Evolutionary conservation across 2,329 filamentous ascomycete species (phyloP), one percentile per base, ranked within the genome.

Genomic region (Ceratocystis huliohia): DNA sequence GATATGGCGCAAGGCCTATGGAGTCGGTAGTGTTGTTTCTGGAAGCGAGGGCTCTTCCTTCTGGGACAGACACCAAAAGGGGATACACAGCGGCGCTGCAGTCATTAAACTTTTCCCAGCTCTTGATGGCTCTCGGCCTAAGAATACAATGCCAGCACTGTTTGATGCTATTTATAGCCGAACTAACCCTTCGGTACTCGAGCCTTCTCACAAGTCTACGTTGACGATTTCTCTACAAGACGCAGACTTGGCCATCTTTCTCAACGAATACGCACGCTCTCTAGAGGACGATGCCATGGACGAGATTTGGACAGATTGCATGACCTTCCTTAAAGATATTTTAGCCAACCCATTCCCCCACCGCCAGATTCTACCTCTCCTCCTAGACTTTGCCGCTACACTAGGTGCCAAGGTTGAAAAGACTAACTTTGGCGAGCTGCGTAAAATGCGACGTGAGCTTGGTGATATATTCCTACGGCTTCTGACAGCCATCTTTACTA

Each of bases 231-330:
- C 89, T 61, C 78, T 99, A 8, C 85, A 86, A 65, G 91, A 96
- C 72, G 83, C 84, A 0, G 92, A 96, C 72, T 79, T 99, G 10
- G 89, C 93, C 7, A 84, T 88, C 7, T 99, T 99, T 74, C 76
- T 97, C 57, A 89, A 96, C 6, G 89, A 94, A 69, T 99, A 99
- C 74, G 88, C 91, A 0, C 84, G 84, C 37, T 94, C 92, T 0
- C 80, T 97, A 13, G 94, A 99, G 72, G 94, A 99, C 72, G 94
- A 99, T 77, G 89, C 94, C 17, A 93, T 96, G 82, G 94, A 99
- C 72, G 94, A 99, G 75, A 96, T 99, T 62, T 99, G 94, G 94
- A 82, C 86, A 50, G 93, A 99, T 73, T 99, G 93, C 74, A 91
- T 92, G 72, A 84, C 88, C 0, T 99, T 99, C 74, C 76, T 97